Base-by-base conservation (phyloP, 164 flowering plant genomes). In the Akebia trifoliata region DNA sequence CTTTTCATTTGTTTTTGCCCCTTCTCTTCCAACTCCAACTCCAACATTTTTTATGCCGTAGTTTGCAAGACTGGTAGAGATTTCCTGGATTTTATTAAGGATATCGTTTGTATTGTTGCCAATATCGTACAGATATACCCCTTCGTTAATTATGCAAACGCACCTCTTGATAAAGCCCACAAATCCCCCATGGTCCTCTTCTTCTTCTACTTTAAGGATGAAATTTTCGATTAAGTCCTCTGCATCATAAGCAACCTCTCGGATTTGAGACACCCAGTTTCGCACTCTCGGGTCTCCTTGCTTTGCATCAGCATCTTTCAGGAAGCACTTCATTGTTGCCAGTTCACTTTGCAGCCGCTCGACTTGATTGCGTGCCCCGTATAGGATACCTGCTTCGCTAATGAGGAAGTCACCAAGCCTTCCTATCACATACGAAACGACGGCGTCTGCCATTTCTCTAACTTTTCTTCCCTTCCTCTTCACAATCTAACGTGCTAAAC, bases 301-400 rank as follows among this genome's bases (percentile, higher is more conserved):
- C 21, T 43, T 50, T 3, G 9, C 28, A 15, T 68, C 72, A 1
- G 69, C 71, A 22, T 73, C 76, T 43, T 52, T 51, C 0, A 78
- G 15, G 56, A 75, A 73, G 25, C 67, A 47, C 12, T 51, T 56
- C 62, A 75, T 70, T 43, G 57, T 8, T 22, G 17, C 32, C 1
- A 75, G 62, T 40, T 78, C 74, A 1, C 1, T 25, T 10, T 56
- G 39, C 6, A 78, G 4, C 7, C 31, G 18, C 29, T 57, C 37
- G 4, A 74, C 54, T 46, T 69, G 34, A 6, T 48, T 56, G 1
- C 45, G 8, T 8, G 70, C 72, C 4, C 65, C 67, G 9, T 7
- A 4, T 6, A 75, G 40, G n/a, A 63, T 32, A 15, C 1, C 6
- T 1, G 53, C 62, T 55, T 69, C 71, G 28, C 62, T 42, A 7